Percentiles rank a stretch among this genome's conserved stretches.
phyloP scores from a whole-genome alignment of 306 rosid species.

The Casuarina equisetifolia region DNA sequence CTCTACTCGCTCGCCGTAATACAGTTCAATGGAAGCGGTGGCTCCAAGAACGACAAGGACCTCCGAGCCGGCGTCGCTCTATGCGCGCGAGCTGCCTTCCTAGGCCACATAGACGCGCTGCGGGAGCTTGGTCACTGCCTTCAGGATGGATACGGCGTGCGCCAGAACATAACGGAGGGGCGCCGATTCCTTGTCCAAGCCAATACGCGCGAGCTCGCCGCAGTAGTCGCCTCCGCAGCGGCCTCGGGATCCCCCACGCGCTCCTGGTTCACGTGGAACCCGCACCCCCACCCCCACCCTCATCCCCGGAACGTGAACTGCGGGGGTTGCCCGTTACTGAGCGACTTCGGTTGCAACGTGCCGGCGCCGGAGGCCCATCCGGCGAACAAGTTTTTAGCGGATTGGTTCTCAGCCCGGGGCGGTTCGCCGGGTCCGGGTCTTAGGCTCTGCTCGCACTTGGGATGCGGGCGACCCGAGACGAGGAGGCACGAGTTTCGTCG shows the following conservation, averaged over 20 bases:
- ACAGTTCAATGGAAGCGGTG: constrained; percentile 98
- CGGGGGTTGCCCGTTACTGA: constrained; percentile 65
- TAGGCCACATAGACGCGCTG: constrained; percentile 85
- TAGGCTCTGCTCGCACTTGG: constrained; percentile 76
- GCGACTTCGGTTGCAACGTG: constrained; percentile 88
- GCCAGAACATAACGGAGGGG: constrained; percentile 75
- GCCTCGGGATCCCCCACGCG: constrained; percentile 24
- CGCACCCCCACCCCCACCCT: constrained; percentile 31
- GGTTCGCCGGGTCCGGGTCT: constrained; percentile 45
- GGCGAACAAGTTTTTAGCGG: constrained; percentile 61
- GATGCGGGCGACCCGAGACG: constrained; percentile 91
- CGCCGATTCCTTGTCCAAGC: constrained; percentile 84
- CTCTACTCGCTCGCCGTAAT: constrained; percentile 79
- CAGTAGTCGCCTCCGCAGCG: constrained; percentile 49
- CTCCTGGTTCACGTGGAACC: constrained; percentile 49
- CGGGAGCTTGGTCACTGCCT: constrained; percentile 93
- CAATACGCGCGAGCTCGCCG: constrained; percentile 85
- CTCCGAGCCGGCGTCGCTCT: constrained; percentile 86
- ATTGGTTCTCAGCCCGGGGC: constrained; percentile 57
- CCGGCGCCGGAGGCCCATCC: constrained; percentile 82
- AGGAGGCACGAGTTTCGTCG: constrained; percentile 84
- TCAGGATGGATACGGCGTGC: constrained; percentile 94
- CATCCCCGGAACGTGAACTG: constrained; percentile 35
- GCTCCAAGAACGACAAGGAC: constrained; percentile 81
- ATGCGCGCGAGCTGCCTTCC: constrained; percentile 89